Base-by-base conservation (phyloP, 352 stramenopile species). In the Aphanomyces astaci region DNA sequence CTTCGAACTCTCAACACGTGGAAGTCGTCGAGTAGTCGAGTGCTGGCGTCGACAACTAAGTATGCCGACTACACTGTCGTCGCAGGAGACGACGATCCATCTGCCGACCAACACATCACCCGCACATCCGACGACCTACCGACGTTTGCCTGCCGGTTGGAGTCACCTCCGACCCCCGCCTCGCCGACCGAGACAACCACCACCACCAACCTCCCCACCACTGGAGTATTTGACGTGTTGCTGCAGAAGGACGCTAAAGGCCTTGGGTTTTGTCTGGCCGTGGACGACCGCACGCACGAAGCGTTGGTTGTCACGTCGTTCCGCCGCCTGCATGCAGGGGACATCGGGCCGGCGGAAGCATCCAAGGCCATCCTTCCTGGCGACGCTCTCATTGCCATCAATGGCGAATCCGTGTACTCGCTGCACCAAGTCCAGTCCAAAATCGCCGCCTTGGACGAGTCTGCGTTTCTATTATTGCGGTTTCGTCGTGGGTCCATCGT, bases 281-380 rank as follows among this genome's bases (percentile, higher is more conserved):
- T 65, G 32, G 56, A 65, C 40, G 56, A 65, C 31, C 32, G 15
- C 19, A 59, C 51, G 17, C 51, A 49, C 17, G 31, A 52, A 25
- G n/a, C 32, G 15, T 24, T 65, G 31, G 33, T 65, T 22, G 56
- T 65, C n/a, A 51, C 56, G 19, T 65, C 56, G 39, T 65, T 65
- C 19, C 56, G 56, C 3, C 36, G 56, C 7, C 33, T 65, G 2
- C 56, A 65, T 27, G 56, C 56, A 5, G 39, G 39, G 22, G 56
- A 65, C 33, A 48, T 65, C 30, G 56, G 56, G 11, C 56, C 56
- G 4, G 56, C 56, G 22, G 56, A 65, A 48, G 56, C 56, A n/a
- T 53, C 32, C 11, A 40, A 53, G 7, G 10, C 22, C 19, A 65
- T 65, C 40, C 56, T 11, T 11, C 56, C 25, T 10, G 56, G 56